Evolutionary conservation across 208 protist genomes (phyloP), one percentile per base, ranked within the genome.

Genomic region (Acanthamoeba sp.): DNA sequence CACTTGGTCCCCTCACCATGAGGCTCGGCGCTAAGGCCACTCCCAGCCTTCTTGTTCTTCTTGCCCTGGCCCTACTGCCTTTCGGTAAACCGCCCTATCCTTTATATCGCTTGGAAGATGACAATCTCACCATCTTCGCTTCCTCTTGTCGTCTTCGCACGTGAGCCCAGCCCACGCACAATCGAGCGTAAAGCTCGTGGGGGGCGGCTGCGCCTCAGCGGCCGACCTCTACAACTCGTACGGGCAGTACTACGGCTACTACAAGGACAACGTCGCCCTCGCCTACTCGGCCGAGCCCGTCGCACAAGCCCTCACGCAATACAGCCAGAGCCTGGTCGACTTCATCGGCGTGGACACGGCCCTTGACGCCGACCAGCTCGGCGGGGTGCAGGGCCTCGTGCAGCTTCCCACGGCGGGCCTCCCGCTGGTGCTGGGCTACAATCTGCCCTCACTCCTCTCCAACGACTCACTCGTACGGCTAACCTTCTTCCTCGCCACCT

Each of bases 211-310:
- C 36, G 36, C 69, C 20, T 5, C 69, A 18, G 20, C 38, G 1
- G 29, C 69, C 18, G 45, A 24, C 34, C 69, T 78, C 34, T 78
- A 45, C 38, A 78, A 78, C 69, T 45, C 69, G 16, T 78, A 78
- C 69, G 69, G 69, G 12, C 20, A n/a, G 36, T 78, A 78, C 69
- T 78, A 78, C 69, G 69, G 69, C 38, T 78, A 78, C 69, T 78
- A 24, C 34, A 78, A 78, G 69, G 69, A 78, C 69, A 78, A 78
- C 38, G 69, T 78, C 0, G 69, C n/a, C 36, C 69, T 78, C 69
- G 18, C 69, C 69, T 78, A 78, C 69, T 29, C 29, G 36, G 69
- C 29, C 6, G 34, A 32, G 6, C 20, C 69, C 12, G 27, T 45
- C 69, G 5, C 29, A 24, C 69, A 78, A 22, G 29, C 69, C 18